Percentiles rank a stretch among this genome's conserved stretches.
These are phyloP conservation scores for Teratosphaeria epicoccoides DNA, from an alignment of 2,329 filamentous ascomycete genomes.

Conservation along the genomic window DNA sequence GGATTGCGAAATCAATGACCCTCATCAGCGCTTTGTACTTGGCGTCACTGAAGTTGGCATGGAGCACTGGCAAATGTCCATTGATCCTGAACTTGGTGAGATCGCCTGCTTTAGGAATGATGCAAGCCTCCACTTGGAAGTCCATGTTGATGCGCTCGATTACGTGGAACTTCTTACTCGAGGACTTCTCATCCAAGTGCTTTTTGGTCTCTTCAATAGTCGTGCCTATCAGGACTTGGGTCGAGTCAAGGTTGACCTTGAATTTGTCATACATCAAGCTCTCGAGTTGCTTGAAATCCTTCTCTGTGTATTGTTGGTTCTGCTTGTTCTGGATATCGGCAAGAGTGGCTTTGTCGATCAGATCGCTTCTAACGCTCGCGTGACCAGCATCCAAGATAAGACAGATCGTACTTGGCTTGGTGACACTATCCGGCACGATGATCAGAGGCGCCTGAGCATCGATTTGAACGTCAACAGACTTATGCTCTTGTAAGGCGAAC, in stretches of 20 bases:
- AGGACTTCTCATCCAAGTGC: constrained; percentile 60
- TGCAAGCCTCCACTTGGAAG: constrained; percentile 91
- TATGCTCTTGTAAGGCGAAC: constrained; percentile 94
- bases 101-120: constrained; percentile 90
- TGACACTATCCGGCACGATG: constrained; percentile 90
- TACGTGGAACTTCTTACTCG: constrained; percentile 63
- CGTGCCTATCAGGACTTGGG: constrained; percentile 87
- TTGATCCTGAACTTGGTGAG: constrained; percentile 85
- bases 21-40: constrained; percentile 98
- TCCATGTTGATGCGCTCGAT: constrained; percentile 97
- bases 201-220: constrained; percentile 83
- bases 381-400: constrained; percentile 94
- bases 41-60: constrained; percentile 81
- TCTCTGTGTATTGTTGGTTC: constrained; percentile 72
- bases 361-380: constrained; percentile 82
- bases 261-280: constrained; percentile 98
- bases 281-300: constrained; percentile 80
- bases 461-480: constrained; percentile 91
- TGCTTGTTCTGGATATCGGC: constrained; percentile 87
- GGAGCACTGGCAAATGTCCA: constrained; percentile 81
- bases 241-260: constrained; percentile 81
- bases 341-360: constrained; percentile 85
- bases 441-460: constrained; percentile 93
- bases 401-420: constrained; percentile 67
- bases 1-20: constrained; percentile 88